Conservation (phyloP, 208 protist genomes). For the Acanthamoeba royreba region DNA sequence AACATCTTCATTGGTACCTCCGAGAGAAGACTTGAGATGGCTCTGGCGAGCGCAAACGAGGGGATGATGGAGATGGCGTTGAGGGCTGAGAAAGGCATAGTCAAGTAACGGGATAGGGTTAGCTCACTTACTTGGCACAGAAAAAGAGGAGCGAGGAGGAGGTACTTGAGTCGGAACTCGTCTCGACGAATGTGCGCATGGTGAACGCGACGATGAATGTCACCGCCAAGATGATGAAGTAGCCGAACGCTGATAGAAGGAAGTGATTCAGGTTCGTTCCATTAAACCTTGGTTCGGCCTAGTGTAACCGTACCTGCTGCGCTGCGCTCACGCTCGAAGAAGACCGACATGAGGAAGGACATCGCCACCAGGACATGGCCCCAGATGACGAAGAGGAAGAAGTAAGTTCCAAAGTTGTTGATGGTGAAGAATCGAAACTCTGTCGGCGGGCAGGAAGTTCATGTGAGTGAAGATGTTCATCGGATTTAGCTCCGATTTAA, state of each 20-base stretch:
- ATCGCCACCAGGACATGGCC: conserved; percentile 33
- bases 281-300: no score
- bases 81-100: neutral
- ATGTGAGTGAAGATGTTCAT: no score
- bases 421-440: conserved; percentile 44
- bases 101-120: neutral
- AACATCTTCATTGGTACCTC: neutral
- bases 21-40: neutral
- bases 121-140: neutral
- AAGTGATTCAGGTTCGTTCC: no score
- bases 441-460: neutral
- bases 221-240: neutral
- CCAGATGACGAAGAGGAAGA: conserved; percentile 43
- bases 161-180: neutral
- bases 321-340: neutral
- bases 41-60: neutral
- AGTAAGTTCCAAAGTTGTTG: neutral
- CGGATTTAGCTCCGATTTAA: neutral
- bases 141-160: no score
- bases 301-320: no score
- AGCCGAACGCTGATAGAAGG: no score
- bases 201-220: neutral
- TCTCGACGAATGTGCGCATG: neutral
- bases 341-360: conserved; percentile 8
- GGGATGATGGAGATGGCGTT: neutral